phyloP scores from a whole-genome alignment of 139 green algal genomes.

The Chlorella sp. region DNA sequence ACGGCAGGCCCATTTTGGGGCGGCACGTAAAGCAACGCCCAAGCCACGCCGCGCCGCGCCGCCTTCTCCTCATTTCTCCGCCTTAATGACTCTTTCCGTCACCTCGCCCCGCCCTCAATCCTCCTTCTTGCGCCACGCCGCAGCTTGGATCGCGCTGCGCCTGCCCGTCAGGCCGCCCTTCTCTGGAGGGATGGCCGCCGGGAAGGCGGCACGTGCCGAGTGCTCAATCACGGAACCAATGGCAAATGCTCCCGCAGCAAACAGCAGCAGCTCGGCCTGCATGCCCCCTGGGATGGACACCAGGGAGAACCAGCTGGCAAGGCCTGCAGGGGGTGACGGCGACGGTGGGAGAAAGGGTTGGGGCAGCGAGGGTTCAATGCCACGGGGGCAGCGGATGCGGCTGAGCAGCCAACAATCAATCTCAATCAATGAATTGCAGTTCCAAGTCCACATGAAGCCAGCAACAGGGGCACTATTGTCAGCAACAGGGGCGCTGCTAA shows the following conservation, averaged over 20 bases:
- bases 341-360: background rate
- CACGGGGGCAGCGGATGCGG: too few species aligned
- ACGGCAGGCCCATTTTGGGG: too few species aligned
- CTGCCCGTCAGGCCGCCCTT: slow-evolving; percentile 39
- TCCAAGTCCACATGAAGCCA: too few species aligned
- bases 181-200: slow-evolving; percentile 34
- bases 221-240: slow-evolving; percentile 37
- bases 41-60: background rate
- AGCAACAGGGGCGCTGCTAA: background rate
- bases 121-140: background rate
- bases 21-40: background rate
- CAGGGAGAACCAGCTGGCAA: slow-evolving; percentile 49
- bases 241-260: background rate
- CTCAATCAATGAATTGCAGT: too few species aligned
- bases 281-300: slow-evolving; percentile 42
- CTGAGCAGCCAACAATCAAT: too few species aligned
- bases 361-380: background rate
- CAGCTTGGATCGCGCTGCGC: background rate
- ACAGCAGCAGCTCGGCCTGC: slow-evolving; percentile 38
- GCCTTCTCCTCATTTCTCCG: too few species aligned
- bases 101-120: background rate
- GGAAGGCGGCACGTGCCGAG: slow-evolving; percentile 41
- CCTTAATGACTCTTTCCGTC: background rate
- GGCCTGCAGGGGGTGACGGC: slow-evolving; percentile 16
- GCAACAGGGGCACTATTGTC: background rate